Base-by-base conservation (phyloP, 2,329 filamentous ascomycete species). In the Penicillium frequentans region DNA sequence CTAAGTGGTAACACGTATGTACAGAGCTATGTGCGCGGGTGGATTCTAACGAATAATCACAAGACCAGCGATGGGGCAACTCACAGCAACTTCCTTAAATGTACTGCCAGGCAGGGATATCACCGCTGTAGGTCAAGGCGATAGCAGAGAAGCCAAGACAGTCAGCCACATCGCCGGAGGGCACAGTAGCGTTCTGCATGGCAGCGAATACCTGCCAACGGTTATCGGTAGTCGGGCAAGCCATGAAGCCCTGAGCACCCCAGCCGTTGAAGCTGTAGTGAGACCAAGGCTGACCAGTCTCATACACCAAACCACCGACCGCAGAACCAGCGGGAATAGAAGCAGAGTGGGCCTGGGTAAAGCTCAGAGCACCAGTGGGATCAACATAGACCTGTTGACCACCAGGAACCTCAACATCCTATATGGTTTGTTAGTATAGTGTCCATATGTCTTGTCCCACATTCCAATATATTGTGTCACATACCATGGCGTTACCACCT, bases 301-400 rank as follows among this genome's bases (percentile, higher is more conserved):
- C 66, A 64, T 75, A 77, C 10, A 58, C 68, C 73, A 87, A 86
- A 26, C 82, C 80, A 1, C 79, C 80, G 16, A 73, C 52, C 37
- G 79, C 70, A 8, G 84, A 80, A 10, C 84, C 85, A 0, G 71
- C 59, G 0, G 85, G 84, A 5, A 81, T 80, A 55, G 66, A 73
- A 2, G 70, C 72, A 0, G 84, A 86, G 73, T 88, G 85, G 0
- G 85, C 79, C 42, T 71, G 66, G 0, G 85, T 85, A 74, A 84
- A 89, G 56, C 78, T 77, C 54, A 89, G 70, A 10, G 78, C 74
- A 6, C 86, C 87, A 26, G 77, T 70, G 3, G 80, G 75, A 3
- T 73, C 75, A 55, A 89, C 77, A 70, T 84, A 89, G 64, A 87
- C 78, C 56, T 79, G 73, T 65, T 90, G 86, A 26, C 87, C 86